Evolutionary conservation across 306 rosid genomes (phyloP).

Genomic region (Lathyrus sativus): DNA sequence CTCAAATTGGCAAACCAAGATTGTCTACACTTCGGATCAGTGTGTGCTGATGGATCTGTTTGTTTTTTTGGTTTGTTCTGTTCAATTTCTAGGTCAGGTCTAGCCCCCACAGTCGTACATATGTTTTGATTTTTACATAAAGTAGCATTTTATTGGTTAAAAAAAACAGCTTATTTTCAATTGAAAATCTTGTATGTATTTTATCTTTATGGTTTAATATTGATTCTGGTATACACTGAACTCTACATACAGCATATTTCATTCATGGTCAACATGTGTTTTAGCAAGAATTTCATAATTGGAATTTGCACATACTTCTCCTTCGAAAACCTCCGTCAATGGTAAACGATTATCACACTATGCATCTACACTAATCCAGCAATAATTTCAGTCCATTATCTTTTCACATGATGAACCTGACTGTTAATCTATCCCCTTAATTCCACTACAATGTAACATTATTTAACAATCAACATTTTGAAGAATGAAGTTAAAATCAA

Average conservation of each 20-base stretch:
- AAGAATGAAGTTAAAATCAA: slow-evolving; percentile 2
- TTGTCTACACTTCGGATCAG: too few species aligned
- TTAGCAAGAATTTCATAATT: background rate
- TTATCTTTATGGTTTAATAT: background rate
- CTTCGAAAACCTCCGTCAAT: background rate
- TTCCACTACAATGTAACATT: background rate
- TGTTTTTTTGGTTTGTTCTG: too few species aligned
- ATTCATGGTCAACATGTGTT: background rate
- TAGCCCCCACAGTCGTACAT: too few species aligned
- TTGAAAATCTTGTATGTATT: slow-evolving; percentile 11
- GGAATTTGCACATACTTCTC: background rate
- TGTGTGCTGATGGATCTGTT: too few species aligned
- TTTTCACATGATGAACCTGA: slow-evolving; percentile 21
- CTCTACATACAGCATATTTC: slow-evolving; percentile 14
- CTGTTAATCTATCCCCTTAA: background rate
- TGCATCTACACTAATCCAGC: background rate
- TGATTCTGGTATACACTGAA: background rate
- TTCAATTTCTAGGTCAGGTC: too few species aligned
- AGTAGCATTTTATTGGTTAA: too few species aligned
- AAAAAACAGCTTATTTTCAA: background rate
- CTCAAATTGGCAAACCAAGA: too few species aligned
- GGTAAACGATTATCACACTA: background rate
- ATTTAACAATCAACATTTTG: background rate
- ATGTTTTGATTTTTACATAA: too few species aligned
- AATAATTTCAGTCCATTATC: slow-evolving; percentile 5